Percentiles rank a stretch among this genome's conserved stretches.
phyloP scores from a whole-genome alignment of 805 yeast genomes.

The Metschnikowia hibisci region DNA sequence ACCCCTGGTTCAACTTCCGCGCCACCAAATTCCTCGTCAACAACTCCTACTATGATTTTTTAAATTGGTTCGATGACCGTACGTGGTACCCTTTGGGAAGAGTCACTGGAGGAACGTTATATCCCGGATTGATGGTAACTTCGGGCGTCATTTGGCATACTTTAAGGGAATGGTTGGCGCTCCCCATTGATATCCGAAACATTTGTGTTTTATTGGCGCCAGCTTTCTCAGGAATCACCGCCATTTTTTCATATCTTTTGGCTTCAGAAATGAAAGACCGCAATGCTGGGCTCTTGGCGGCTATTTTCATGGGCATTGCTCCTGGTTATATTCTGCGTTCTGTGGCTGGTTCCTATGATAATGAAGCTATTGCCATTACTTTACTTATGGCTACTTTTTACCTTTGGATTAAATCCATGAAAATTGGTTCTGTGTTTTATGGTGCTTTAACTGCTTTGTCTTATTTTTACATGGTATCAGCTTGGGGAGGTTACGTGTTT shows the following conservation, averaged over 20 bases:
- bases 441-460: conserved; percentile 80
- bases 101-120: conserved; percentile 97
- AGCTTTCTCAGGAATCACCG: conserved; percentile 89
- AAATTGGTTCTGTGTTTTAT: conserved; percentile 83
- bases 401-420: conserved; percentile 92
- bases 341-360: conserved; percentile 98
- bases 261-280: conserved; percentile 87
- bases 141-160: conserved; percentile 84
- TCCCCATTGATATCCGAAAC: conserved; percentile 93
- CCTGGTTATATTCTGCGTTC: conserved; percentile 98
- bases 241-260: conserved; percentile 80
- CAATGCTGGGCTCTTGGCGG: conserved; percentile 87
- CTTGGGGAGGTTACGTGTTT: conserved; percentile 99
- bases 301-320: conserved; percentile 93
- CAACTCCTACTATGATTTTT: conserved; percentile 81
- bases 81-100: conserved; percentile 99
- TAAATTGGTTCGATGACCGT: conserved; percentile 98
- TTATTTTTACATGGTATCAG: conserved; percentile 98
- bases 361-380: conserved; percentile 97
- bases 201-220: conserved; percentile 96
- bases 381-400: conserved; percentile 91
- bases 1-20: conserved; percentile 94
- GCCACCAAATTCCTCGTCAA: conserved; percentile 90
- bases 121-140: conserved; percentile 98
- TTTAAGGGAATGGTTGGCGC: conserved; percentile 54